Conservation (phyloP, 1,284 basidiomycete genomes). For the Phylloboletellus chloephorus region DNA sequence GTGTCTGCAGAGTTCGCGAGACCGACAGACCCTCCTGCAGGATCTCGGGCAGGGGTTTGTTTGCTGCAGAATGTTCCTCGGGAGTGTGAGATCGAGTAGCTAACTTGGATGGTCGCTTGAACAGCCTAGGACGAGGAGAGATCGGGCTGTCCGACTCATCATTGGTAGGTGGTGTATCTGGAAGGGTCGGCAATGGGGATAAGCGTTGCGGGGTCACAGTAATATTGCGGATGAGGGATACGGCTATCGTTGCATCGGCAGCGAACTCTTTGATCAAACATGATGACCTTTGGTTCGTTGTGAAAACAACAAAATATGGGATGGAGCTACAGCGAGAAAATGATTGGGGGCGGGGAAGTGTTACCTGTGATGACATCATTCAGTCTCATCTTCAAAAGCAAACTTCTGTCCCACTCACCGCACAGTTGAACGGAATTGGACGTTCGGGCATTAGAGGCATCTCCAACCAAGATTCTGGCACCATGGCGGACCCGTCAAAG, state of each 20-base stretch:
- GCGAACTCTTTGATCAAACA: constrained; percentile 57
- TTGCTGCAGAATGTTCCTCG: constrained; percentile 17
- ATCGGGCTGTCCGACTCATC: constrained; percentile 42
- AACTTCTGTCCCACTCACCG: constrained; percentile 36
- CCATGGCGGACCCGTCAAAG: constrained; percentile 41
- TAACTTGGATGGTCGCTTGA: constrained; percentile 43
- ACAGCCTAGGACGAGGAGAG: constrained; percentile 32
- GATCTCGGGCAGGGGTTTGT: constrained; percentile 45
- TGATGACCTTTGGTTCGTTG: constrained; percentile 51
- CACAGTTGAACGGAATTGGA: constrained; percentile 57
- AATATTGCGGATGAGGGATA: constrained; percentile 56
- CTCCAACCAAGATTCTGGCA: constrained; percentile 57
- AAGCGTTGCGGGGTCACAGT: constrained; percentile 39
- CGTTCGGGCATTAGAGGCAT: constrained; percentile 59
- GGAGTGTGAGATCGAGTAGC: constrained; percentile 25
- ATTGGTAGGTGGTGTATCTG: constrained; percentile 43
- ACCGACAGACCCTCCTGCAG: constrained; percentile 43
- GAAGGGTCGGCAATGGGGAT: constrained; percentile 37
- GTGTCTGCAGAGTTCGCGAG: constrained; percentile 46
- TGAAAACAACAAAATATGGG: constrained; percentile 67
- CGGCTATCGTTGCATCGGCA: constrained; percentile 59
- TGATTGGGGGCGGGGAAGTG: constrained; percentile 51
- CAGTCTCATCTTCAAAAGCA: constrained; percentile 1
- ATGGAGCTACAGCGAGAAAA: constrained; percentile 55
- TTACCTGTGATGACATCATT: constrained; percentile 40